These are phyloP conservation scores for Erysimum cheiri DNA, from an alignment of 441 rosid genomes.

Conservation along the genomic window DNA sequence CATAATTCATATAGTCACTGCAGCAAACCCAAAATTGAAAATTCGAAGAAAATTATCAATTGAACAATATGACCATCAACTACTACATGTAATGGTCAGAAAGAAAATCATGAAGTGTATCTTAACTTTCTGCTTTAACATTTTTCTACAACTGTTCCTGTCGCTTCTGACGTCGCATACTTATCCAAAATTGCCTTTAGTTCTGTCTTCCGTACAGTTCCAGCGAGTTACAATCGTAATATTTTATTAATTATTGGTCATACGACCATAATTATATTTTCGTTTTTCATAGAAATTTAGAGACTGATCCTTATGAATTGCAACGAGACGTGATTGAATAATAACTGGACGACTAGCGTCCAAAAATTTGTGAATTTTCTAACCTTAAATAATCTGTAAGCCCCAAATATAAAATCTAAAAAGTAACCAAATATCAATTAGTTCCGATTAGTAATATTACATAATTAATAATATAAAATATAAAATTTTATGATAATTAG, in stretches of 20 bases:
- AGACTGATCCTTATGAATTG: background rate
- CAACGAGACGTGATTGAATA: background rate
- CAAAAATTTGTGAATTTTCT: too few species aligned
- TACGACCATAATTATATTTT: background rate
- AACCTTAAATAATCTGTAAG: too few species aligned
- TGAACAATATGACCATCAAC: background rate
- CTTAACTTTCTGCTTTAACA: slow-evolving; percentile 29
- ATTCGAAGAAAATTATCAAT: background rate
- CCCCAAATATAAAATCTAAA: too few species aligned
- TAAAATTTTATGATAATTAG: too few species aligned
- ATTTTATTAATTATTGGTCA: background rate
- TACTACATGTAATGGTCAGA: background rate
- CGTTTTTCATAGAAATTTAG: background rate
- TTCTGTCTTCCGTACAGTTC: slow-evolving; percentile 39
- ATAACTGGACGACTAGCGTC: background rate
- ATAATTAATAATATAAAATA: too few species aligned
- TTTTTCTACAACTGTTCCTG: slow-evolving; percentile 17
- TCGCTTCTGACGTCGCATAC: slow-evolving; percentile 37
- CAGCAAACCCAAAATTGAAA: background rate
- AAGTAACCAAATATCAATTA: too few species aligned
- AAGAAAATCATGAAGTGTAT: slow-evolving; percentile 39
- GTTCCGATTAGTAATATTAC: too few species aligned
- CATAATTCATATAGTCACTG: background rate
- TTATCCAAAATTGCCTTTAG: slow-evolving; percentile 38
- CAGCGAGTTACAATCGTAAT: slow-evolving; percentile 6